Percentiles rank a stretch among this genome's conserved stretches.
Conservation (phyloP, 1,284 basidiomycete genomes). For the Rhodotorula glutinis region DNA sequence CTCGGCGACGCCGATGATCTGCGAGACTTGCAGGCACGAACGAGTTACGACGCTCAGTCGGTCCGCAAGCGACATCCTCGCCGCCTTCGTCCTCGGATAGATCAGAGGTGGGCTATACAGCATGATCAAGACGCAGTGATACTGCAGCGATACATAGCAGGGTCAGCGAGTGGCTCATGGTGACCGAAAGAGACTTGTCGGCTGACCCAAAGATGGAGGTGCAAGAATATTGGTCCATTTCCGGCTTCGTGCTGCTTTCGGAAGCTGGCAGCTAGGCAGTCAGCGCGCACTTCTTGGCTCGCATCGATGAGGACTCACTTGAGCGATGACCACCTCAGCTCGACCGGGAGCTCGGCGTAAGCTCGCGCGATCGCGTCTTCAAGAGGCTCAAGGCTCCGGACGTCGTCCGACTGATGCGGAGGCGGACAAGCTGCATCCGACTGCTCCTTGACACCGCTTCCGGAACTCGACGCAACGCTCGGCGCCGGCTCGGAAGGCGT, state of each 20-base stretch:
- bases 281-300: background rate
- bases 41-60: slow-evolving; percentile 10
- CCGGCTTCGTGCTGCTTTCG: background rate
- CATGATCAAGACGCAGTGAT: slow-evolving; percentile 11
- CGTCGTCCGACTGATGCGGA: background rate
- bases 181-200: background rate
- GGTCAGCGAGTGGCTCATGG: background rate
- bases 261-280: background rate
- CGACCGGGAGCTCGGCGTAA: background rate
- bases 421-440: background rate
- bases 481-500: background rate
- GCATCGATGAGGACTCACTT: background rate
- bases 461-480: background rate
- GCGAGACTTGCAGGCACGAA: background rate
- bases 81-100: background rate
- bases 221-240: slow-evolving; percentile 4
- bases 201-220: slow-evolving; percentile 9
- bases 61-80: slow-evolving; percentile 5
- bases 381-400: background rate
- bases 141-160: background rate
- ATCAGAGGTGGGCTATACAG: slow-evolving; percentile 8
- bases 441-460: background rate
- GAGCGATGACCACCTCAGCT: background rate
- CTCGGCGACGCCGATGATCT: slow-evolving; percentile 1
- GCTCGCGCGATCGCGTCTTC: slow-evolving; percentile 3